Evolutionary conservation across 805 yeast genomes (phyloP).

Genomic region (Suhomyces xylopsoci): DNA sequence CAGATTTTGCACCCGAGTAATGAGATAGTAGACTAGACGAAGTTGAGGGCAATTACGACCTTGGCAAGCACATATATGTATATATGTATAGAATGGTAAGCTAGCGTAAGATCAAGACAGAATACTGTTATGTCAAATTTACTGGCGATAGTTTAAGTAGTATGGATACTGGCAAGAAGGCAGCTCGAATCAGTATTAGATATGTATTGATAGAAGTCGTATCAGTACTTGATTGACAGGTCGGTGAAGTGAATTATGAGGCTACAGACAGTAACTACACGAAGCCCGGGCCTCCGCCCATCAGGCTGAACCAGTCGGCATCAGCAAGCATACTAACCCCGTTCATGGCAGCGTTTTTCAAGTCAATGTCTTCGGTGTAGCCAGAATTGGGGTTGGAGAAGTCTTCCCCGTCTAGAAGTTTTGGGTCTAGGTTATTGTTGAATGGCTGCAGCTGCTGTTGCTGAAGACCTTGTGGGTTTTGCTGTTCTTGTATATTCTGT

Average conservation of each 20-base stretch:
- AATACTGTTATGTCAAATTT: background rate
- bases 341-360: background rate
- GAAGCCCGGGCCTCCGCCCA: conserved; percentile 35
- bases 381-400: background rate
- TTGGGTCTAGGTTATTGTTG: background rate
- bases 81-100: background rate
- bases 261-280: conserved; percentile 4
- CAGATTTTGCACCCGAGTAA: background rate
- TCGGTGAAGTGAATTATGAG: background rate
- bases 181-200: background rate
- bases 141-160: background rate
- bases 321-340: conserved; percentile 7
- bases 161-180: background rate
- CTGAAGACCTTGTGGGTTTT: background rate
- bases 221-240: background rate
- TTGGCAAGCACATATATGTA: background rate
- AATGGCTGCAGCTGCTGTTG: background rate
- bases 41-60: background rate
- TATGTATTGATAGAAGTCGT: background rate
- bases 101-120: background rate
- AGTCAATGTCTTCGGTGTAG: background rate
- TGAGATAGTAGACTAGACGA: background rate
- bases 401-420: background rate
- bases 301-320: conserved; percentile 30
- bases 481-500: background rate